Evolutionary conservation across 1,284 basidiomycete species (phyloP).

Genomic region (Exobasidium cylindrosporum): DNA sequence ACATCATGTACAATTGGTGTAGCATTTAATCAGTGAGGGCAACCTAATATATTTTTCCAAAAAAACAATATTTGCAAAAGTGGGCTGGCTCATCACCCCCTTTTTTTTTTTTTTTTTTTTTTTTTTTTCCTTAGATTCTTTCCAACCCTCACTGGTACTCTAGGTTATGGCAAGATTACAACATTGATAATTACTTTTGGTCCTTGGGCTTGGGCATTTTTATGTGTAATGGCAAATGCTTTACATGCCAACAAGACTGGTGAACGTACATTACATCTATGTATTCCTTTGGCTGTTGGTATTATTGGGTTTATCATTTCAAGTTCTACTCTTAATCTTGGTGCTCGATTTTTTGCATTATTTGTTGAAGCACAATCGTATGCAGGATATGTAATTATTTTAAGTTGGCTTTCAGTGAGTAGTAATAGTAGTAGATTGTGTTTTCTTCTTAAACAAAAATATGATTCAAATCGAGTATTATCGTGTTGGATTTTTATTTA

Average conservation of each 20-base stretch:
- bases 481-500: too few relatives aligned
- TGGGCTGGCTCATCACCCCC: neutral
- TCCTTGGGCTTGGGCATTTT: conserved; percentile 40
- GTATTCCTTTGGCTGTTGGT: conserved; percentile 19
- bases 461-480: too few relatives aligned
- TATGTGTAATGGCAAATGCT: conserved; percentile 35
- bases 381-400: conserved; percentile 32
- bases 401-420: conserved; percentile 30
- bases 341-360: conserved; percentile 33
- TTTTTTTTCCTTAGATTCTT: conserved; percentile 52
- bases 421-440: too few relatives aligned
- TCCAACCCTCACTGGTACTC: conserved; percentile 43
- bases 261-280: conserved; percentile 36
- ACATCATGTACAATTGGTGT: conserved; percentile 17
- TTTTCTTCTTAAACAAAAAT: too few relatives aligned
- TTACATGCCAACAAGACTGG: conserved; percentile 34
- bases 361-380: conserved; percentile 35
- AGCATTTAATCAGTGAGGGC: conserved; percentile 16
- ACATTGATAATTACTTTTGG: conserved; percentile 38
- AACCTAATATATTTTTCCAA: neutral
- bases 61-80: neutral
- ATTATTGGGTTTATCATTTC: conserved; percentile 46
- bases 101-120: neutral
- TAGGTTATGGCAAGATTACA: conserved; percentile 28
- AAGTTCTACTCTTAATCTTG: conserved; percentile 22